Evolutionary conservation across 305 asterid species (phyloP), one percentile per base, ranked within the genome.

Genomic region (Fraxinus sp.): DNA sequence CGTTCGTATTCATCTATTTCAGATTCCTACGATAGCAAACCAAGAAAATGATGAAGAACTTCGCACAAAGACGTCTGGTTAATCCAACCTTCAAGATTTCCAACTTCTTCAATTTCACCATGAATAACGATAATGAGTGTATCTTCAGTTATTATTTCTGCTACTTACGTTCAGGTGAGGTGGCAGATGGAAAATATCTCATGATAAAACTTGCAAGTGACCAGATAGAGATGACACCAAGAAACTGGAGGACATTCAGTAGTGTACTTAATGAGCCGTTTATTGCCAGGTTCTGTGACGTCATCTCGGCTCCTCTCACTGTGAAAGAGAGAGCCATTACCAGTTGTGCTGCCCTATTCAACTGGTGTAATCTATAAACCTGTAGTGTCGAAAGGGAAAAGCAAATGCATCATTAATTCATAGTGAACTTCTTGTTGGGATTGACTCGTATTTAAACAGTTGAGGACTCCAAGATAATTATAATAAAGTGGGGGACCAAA

Each of bases 311-410:
- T 66, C 97, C 98, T 90, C 91, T 90, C 43, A 95, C 95, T 0
- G 98, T 95, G 90, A 93, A 90, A 39, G 96, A 94, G 71, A 95
- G 95, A 55, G 99, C 99, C 5, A 94, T 94, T 81, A 95, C 99
- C 86, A 95, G 84, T 82, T 95, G 98, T 80, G 98, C 95, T 22
- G 98, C 98, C 83, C 99, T 86, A 71, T 95, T 94, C 91, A 95
- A 91, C 89, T 95, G 98, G 92, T 95, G 99, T 83, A 95, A 82
- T 91, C 99, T 90, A 78, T 95, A 95, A 71, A 95, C 95, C 98
- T 92, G 84, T 77, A 81, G 35, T 30, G 26, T n/a, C 62, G 30
- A 82, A 68, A 80, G 75, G 79, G 20, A 70, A 78, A 75, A 55
- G 4, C 37, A 59, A 18, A 4, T 5, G 18, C 3, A 10, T 78